Evolutionary conservation across 2,329 filamentous ascomycete genomes (phyloP), one percentile per base, ranked within the genome.

Genomic region (Venturiaceae sp.): DNA sequence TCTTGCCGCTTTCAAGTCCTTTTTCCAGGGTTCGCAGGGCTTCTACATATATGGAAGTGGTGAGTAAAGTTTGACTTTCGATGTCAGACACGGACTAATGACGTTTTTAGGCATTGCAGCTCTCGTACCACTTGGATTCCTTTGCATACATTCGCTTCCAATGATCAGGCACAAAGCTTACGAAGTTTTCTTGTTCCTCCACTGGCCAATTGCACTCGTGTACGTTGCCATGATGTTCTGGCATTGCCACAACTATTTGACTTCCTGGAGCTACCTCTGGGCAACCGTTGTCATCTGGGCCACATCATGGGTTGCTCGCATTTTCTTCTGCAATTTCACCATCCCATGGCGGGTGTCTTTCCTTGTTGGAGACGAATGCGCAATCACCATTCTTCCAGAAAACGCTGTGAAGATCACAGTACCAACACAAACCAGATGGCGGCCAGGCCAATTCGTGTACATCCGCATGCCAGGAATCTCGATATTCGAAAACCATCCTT

Each of bases 321-420:
- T 95, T 2, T 89, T 90, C 72, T 95, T 90, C 73, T 80, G 96
- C 61, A 96, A 96, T 73, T 97, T 92, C 91, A 78, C 84, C 36
- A 88, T 87, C 64, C 90, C 92, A 6, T 86, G 88, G 76, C 83
- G 86, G 37, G 75, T 88, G 64, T 85, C 90, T 0, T 95, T 90
- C 75, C 76, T 95, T 65, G 87, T 96, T 46, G 92, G 92, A 53
- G 92, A 97, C 65, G 91, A 96, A 72, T 91, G 90, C 0, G 89
- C 90, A 28, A 85, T 96, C 39, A 94, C 90, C 0, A 79, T 96
- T 26, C 86, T 97, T 77, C 86, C 90, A 2, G 91, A 96, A 66
- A 92, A 95, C 67, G 90, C 90, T n/a, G 86, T 97, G 74, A 96
- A 96, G 71, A 83, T 97, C 64, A 96, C 92, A 0, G 88, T 97